phyloP scores from a whole-genome alignment of 202 grass and related monocot genomes.

The Panicum hallii region DNA sequence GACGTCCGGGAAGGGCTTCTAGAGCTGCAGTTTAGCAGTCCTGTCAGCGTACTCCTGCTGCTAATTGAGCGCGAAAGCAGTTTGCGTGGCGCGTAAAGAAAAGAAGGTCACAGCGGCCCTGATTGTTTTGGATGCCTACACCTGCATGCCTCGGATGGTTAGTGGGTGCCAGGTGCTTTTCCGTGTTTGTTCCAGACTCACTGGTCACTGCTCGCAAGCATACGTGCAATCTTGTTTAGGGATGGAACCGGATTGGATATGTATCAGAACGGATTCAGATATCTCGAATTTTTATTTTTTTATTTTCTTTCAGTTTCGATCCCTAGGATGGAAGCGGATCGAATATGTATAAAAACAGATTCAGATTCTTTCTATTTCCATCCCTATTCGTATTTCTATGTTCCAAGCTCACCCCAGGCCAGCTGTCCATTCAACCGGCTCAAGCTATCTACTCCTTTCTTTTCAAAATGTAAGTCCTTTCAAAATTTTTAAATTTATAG shows the following conservation, averaged over 20 bases:
- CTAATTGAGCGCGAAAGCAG: not conserved
- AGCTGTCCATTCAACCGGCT: not conserved
- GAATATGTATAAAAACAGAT: no score
- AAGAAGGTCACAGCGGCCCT: not conserved
- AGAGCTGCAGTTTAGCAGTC: conserved; percentile 36
- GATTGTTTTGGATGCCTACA: not conserved
- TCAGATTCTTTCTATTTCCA: no score
- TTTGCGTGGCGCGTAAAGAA: not conserved
- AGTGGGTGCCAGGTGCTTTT: not conserved
- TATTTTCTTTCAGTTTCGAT: no score
- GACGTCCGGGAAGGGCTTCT: not conserved
- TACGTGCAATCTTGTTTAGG: no score
- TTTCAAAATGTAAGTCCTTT: no score
- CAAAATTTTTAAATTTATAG: no score
- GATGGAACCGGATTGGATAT: no score
- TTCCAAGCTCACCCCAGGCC: not conserved
- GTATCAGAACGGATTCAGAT: no score
- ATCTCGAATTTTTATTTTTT: no score
- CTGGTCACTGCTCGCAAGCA: no score
- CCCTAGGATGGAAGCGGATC: no score
- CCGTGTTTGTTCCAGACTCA: not conserved
- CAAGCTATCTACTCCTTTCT: no score
- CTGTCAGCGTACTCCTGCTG: not conserved
- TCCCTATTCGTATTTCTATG: not conserved
- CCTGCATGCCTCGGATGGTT: not conserved